A percentile compares a stretch with the other conserved stretches of the same genome.
These are phyloP conservation scores for Epichloe aotearoae DNA, from an alignment of 2,329 filamentous ascomycete genomes.

Conservation along the genomic window DNA sequence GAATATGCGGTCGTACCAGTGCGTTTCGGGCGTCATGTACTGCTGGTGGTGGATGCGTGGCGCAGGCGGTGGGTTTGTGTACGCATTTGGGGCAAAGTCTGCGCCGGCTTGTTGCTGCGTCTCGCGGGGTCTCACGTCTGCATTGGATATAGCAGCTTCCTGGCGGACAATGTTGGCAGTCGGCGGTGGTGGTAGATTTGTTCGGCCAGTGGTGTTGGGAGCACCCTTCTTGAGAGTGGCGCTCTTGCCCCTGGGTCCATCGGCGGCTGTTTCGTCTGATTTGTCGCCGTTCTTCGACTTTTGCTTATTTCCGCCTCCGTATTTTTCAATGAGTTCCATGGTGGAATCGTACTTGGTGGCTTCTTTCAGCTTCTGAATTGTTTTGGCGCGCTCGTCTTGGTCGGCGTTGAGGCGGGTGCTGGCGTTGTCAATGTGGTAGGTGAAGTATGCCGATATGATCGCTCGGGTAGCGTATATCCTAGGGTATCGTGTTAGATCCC, in stretches of 20 bases:
- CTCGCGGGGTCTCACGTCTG: neutral
- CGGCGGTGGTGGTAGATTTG: slow-evolving; percentile 41
- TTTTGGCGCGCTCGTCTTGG: slow-evolving; percentile 66
- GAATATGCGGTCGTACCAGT: slow-evolving; percentile 92
- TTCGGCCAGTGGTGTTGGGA: slow-evolving; percentile 19
- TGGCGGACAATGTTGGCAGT: slow-evolving; percentile 48
- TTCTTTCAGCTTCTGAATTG: slow-evolving; percentile 87
- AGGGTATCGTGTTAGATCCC: slow-evolving; percentile 3
- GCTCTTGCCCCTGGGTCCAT: slow-evolving; percentile 6
- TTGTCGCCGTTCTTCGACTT: slow-evolving; percentile 4
- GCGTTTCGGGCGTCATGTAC: slow-evolving; percentile 28
- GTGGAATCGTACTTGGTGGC: slow-evolving; percentile 96
- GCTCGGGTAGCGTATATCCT: slow-evolving; percentile 72
- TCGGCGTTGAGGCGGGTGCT: slow-evolving; percentile 58
- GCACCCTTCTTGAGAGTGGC: slow-evolving; percentile 7
- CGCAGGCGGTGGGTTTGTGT: slow-evolving; percentile 6
- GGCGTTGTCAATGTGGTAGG: slow-evolving; percentile 62
- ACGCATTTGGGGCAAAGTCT: slow-evolving; percentile 64
- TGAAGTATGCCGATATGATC: slow-evolving; percentile 57
- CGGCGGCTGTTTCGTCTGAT: slow-evolving; percentile 4
- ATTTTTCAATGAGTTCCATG: slow-evolving; percentile 84
- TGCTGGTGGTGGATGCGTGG: slow-evolving; percentile 3
- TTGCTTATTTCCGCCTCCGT: slow-evolving; percentile 52
- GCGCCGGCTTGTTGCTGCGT: slow-evolving; percentile 18
- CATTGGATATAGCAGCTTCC: slow-evolving; percentile 9